A percentile compares a stretch with the other conserved stretches of the same genome.
phyloP scores from a whole-genome alignment of 805 yeast genomes.

The Saccharomyces mikatae region DNA sequence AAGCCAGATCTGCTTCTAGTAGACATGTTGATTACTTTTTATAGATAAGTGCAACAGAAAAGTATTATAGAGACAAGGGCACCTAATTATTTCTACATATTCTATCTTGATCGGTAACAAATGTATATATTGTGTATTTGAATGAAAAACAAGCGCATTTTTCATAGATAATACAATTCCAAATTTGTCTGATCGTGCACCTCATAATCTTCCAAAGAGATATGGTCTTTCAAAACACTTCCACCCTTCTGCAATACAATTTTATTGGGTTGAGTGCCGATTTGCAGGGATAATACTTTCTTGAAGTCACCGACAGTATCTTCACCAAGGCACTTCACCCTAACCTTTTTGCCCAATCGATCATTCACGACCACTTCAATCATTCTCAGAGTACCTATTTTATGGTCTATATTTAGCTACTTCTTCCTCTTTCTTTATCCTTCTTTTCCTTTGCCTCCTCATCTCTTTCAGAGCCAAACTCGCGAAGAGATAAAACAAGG shows the following conservation, averaged over 20 bases:
- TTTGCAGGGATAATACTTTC: slow-evolving; percentile 70
- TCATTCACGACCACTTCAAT: slow-evolving; percentile 69
- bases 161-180: slow-evolving; percentile 67
- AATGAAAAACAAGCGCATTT: not conserved
- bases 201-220: slow-evolving; percentile 88
- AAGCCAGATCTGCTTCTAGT: slow-evolving; percentile 26
- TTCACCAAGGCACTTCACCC: slow-evolving; percentile 77
- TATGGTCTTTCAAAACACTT: slow-evolving; percentile 78
- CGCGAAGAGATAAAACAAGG: not conserved
- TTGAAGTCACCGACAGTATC: slow-evolving; percentile 90
- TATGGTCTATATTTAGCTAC: not conserved
- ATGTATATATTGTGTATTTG: slow-evolving; percentile 1
- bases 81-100: not conserved
- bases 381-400: slow-evolving; percentile 33
- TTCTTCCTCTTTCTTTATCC: not conserved
- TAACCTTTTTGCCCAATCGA: slow-evolving; percentile 76
- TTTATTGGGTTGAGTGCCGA: slow-evolving; percentile 59
- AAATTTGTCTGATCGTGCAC: slow-evolving; percentile 81
- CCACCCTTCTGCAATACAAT: slow-evolving; percentile 78
- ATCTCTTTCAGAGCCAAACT: not conserved
- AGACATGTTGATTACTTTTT: slow-evolving; percentile 31
- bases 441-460: not conserved
- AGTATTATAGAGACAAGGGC: not conserved
- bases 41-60: slow-evolving; percentile 3
- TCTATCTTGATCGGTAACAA: not conserved